Evolutionary conservation across 2,329 filamentous ascomycete genomes (phyloP).

Genomic region (Colletotrichum spaethianum): DNA sequence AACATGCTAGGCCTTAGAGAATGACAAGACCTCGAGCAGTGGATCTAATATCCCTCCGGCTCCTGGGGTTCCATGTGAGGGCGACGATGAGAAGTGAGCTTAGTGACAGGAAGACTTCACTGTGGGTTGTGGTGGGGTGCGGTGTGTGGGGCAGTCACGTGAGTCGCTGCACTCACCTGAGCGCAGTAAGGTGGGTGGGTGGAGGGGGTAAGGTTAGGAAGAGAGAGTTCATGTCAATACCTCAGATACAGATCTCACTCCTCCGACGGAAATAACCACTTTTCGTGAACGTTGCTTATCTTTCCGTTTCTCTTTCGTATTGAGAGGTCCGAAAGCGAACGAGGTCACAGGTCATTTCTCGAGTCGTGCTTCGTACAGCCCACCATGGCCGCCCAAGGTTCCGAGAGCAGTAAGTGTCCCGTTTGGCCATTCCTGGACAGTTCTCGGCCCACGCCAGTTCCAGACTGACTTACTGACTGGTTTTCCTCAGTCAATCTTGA

Average conservation of each 20-base stretch:
- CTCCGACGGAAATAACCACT: background rate
- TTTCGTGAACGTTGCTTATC: no score
- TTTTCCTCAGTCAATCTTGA: conserved; percentile 71
- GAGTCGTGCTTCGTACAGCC: no score
- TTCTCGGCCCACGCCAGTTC: no score
- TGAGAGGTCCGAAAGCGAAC: rapidly evolving
- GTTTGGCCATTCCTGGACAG: background rate
- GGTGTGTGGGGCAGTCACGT: conserved; percentile 6
- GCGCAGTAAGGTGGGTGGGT: background rate
- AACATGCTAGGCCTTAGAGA: background rate
- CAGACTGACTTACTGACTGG: conserved; percentile 1
- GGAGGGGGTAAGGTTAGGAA: background rate
- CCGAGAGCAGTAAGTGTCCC: conserved; percentile 34
- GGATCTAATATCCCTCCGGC: no score
- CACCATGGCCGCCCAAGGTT: conserved; percentile 36
- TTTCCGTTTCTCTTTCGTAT: no score
- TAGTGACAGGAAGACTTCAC: background rate
- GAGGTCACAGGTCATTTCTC: background rate
- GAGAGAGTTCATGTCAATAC: background rate
- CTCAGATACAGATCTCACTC: background rate
- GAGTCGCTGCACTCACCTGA: background rate
- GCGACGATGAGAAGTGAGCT: background rate
- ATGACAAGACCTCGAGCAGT: background rate
- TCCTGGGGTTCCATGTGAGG: background rate
- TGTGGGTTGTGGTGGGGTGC: background rate